phyloP scores from a whole-genome alignment of 208 protist genomes.

The Acanthamoeba lugdunensis region DNA sequence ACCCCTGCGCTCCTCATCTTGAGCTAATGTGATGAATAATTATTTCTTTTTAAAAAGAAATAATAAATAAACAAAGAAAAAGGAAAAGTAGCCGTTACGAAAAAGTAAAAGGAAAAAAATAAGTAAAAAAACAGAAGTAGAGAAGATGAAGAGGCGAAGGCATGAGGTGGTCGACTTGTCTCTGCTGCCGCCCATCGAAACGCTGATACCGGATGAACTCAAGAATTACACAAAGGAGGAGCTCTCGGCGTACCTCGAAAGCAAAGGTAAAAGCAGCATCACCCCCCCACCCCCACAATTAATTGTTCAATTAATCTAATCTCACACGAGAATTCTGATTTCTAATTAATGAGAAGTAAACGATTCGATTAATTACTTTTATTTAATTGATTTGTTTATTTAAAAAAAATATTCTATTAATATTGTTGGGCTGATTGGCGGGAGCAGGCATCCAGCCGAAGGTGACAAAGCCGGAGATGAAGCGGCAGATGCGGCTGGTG shows the following conservation, averaged over 20 bases:
- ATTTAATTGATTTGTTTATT: too few relatives aligned
- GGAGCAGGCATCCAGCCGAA: slow-evolving; percentile 34
- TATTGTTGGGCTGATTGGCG: too few relatives aligned
- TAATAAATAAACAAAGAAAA: background rate
- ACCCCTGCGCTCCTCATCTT: too few relatives aligned
- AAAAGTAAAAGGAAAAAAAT: background rate
- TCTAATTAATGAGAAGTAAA: background rate
- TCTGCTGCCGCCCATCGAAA: background rate
- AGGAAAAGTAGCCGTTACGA: too few relatives aligned
- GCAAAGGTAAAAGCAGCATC: background rate
- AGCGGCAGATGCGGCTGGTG: slow-evolving; percentile 15
- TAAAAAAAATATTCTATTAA: too few relatives aligned
- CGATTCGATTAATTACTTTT: too few relatives aligned
- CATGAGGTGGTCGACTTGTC: slow-evolving; percentile 8
- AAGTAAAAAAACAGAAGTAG: background rate
- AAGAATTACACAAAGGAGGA: slow-evolving; percentile 42
- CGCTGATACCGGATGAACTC: background rate
- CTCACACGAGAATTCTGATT: too few relatives aligned
- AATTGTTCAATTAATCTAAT: background rate
- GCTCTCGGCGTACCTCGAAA: slow-evolving; percentile 14
- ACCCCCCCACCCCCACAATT: background rate
- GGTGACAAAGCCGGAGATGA: slow-evolving; percentile 28
- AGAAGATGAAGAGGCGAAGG: background rate
- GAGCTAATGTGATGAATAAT: too few relatives aligned
- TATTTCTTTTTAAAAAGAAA: too few relatives aligned